Evolutionary conservation across 1,284 basidiomycete species (phyloP).

Genomic region (Tylopilus orsonianus): DNA sequence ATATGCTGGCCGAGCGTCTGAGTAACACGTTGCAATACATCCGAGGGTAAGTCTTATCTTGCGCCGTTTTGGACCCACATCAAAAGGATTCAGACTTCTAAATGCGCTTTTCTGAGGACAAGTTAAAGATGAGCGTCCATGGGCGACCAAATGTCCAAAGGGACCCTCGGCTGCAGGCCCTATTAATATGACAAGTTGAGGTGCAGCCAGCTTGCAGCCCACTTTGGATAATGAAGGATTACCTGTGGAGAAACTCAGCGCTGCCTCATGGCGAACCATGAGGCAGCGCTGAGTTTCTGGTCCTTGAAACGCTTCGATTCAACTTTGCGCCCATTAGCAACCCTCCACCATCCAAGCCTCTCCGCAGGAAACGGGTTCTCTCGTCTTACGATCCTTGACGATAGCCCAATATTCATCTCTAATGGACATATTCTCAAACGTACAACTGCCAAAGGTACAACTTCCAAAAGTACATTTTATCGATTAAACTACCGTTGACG

Average conservation of each 20-base stretch:
- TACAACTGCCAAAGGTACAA: conserved; percentile 9
- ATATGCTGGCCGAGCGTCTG: conserved; percentile 5
- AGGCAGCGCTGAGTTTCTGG: conserved; percentile 15
- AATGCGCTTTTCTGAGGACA: conserved; percentile 10
- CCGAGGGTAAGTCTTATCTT: conserved; percentile 13
- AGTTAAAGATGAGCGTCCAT: conserved; percentile 1
- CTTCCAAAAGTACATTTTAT: no score
- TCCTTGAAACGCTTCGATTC: conserved; percentile 5
- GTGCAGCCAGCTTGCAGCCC: not conserved
- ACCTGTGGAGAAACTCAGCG: no score
- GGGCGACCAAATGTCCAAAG: conserved; percentile 11
- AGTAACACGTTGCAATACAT: conserved; percentile 21
- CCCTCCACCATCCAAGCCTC: conserved; percentile 8
- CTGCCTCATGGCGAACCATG: conserved; percentile 28
- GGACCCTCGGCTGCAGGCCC: conserved; percentile 1
- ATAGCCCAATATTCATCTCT: conserved; percentile 11
- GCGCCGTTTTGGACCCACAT: conserved; percentile 5
- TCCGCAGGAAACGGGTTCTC: conserved; percentile 6
- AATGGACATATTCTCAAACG: conserved; percentile 11
- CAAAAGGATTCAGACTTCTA: not conserved
- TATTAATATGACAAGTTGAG: conserved; percentile 5
- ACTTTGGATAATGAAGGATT: no score
- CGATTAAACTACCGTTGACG: conserved; percentile 6
- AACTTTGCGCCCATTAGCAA: conserved; percentile 2
- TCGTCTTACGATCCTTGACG: not conserved